phyloP scores from a whole-genome alignment of 768 basidiomycete species.

The Pleurotus pulmonarius region DNA sequence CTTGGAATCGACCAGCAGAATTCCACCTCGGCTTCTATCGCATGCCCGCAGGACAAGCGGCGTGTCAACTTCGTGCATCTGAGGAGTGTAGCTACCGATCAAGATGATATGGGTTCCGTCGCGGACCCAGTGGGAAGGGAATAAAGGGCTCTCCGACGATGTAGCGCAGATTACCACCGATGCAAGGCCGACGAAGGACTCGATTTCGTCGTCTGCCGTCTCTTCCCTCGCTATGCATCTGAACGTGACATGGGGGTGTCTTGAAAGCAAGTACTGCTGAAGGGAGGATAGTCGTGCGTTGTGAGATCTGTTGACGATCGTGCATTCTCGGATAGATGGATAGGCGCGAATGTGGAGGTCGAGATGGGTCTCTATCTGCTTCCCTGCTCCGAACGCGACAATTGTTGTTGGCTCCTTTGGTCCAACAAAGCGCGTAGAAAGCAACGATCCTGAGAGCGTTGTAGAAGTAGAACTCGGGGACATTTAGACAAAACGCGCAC shows the following conservation, averaged over 20 bases:
- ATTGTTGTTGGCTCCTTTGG: constrained; percentile 35
- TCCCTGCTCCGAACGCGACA: constrained; percentile 71
- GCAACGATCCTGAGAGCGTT: constrained; percentile 51
- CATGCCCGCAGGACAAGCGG: constrained; percentile 52
- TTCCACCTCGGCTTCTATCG: constrained; percentile 1
- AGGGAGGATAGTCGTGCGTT: constrained; percentile 46
- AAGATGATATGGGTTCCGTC: constrained; percentile 68
- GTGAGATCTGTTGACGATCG: constrained; percentile 59
- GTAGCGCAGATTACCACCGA: constrained; percentile 77
- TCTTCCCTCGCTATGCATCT: not conserved
- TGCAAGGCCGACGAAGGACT: constrained; percentile 32
- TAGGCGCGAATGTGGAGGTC: constrained; percentile 58
- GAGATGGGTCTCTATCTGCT: constrained; percentile 65
- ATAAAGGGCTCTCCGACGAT: constrained; percentile 64
- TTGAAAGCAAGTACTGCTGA: constrained; percentile 15
- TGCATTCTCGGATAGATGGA: constrained; percentile 46
- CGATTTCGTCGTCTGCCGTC: constrained; percentile 13
- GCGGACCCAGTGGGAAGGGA: constrained; percentile 61
- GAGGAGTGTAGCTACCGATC: constrained; percentile 78
- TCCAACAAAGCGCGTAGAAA: constrained; percentile 57
- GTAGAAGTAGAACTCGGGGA: not conserved
- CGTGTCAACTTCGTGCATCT: constrained; percentile 74
- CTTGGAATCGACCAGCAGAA: constrained; percentile 71
- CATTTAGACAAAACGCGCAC: constrained; percentile 28
- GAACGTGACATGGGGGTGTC: constrained; percentile 19